These are phyloP conservation scores for Globisporangium iwayamae DNA, from an alignment of 352 stramenopile genomes.

Conservation along the genomic window DNA sequence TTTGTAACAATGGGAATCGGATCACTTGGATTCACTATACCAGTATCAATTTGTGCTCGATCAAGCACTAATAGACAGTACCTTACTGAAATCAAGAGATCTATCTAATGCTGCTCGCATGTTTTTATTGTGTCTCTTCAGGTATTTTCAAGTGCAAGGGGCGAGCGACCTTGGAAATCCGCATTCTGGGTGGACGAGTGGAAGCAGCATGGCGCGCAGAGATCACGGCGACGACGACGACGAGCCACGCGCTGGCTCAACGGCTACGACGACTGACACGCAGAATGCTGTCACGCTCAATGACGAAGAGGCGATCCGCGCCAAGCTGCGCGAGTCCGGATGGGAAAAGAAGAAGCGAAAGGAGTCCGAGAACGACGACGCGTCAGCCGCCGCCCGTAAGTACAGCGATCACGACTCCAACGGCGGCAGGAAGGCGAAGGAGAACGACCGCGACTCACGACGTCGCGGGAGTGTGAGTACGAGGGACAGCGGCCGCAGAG, in stretches of 20 bases:
- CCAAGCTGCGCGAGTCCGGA: slow-evolving; percentile 63
- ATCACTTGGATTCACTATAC: no score
- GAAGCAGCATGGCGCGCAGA: slow-evolving; percentile 15
- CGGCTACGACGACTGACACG: not conserved
- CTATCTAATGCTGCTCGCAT: no score
- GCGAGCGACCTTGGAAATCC: slow-evolving; percentile 4
- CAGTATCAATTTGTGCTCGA: no score
- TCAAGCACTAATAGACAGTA: no score
- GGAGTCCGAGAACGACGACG: slow-evolving; percentile 21
- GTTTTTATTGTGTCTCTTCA: no score
- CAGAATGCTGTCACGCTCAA: slow-evolving; percentile 22
- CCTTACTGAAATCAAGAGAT: no score
- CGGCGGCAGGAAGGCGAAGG: slow-evolving; percentile 5
- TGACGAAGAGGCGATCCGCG: slow-evolving; percentile 68
- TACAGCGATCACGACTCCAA: slow-evolving; percentile 13
- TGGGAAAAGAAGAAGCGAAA: slow-evolving; percentile 56
- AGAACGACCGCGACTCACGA: slow-evolving; percentile 11
- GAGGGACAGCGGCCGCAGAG: not conserved
- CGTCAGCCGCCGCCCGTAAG: slow-evolving; percentile 6
- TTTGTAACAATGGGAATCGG: no score
- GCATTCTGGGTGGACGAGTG: slow-evolving; percentile 2
- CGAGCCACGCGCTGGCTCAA: not conserved
- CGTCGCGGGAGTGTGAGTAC: slow-evolving; percentile 14
- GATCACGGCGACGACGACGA: slow-evolving; percentile 12
- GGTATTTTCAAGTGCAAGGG: no score